A percentile compares a stretch with the other conserved stretches of the same genome.
phyloP scores from a whole-genome alignment of 2,329 filamentous ascomycete species.

The Epichloe scottii region DNA sequence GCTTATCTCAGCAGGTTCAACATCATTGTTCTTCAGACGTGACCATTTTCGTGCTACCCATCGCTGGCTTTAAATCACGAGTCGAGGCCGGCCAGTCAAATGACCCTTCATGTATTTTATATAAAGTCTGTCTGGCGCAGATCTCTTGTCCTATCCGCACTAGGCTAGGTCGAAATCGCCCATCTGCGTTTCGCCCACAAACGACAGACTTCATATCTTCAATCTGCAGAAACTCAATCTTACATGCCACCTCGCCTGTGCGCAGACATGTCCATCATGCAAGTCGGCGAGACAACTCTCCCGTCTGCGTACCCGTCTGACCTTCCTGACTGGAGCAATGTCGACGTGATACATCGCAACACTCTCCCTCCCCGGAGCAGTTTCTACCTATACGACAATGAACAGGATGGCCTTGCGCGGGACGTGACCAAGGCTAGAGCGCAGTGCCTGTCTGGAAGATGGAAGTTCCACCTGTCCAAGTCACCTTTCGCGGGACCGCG shows the following conservation, averaged over 20 bases:
- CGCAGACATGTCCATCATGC: not conserved
- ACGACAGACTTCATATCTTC: not conserved
- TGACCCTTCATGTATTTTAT: not conserved
- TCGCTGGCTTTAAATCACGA: not conserved
- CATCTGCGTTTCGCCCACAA: too few species aligned
- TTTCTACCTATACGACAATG: conserved; percentile 40
- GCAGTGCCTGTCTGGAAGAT: conserved; percentile 37
- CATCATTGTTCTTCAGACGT: not conserved
- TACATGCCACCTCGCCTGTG: not conserved
- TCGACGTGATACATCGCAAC: conserved; percentile 45
- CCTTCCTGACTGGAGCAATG: conserved; percentile 48
- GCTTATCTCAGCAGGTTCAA: not conserved
- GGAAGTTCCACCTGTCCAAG: conserved; percentile 38
- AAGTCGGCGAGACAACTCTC: not conserved
- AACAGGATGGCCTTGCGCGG: conserved; percentile 33
- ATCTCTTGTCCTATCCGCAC: not conserved
- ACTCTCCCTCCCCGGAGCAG: conserved; percentile 43
- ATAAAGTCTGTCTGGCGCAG: not conserved
- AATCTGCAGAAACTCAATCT: not conserved
- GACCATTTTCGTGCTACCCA: not conserved
- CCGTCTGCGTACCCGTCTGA: not conserved
- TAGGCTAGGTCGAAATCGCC: too few species aligned
- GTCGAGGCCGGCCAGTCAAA: not conserved
- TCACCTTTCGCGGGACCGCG: conserved; percentile 33
- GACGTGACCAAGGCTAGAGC: conserved; percentile 27